Base-by-base conservation (phyloP, 2,329 filamentous ascomycete genomes). In the Stagonosporopsis vannaccii region DNA sequence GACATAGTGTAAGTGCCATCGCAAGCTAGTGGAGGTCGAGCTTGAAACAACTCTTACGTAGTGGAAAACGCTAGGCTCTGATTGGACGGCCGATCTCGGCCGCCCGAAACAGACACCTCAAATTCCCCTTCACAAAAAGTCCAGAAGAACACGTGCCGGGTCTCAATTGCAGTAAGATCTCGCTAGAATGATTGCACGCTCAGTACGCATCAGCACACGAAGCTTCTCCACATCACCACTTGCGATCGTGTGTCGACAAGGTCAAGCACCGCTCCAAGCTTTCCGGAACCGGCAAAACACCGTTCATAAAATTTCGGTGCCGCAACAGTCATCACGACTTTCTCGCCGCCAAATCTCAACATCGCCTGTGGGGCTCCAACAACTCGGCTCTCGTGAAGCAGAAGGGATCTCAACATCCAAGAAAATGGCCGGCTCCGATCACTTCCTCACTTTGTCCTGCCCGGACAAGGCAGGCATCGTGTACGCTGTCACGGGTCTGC, bases 381-480 rank as follows among this genome's bases (percentile, higher is more conserved):
- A 66, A 56, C 42, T 63, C 49, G 65, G 63, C 59, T 67, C 62
- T 19, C 40, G 51, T 25, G 64, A 65, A 60, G 35, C 51, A 26
- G 64, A 65, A 59, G 59, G 56, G 51, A 60, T 58, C 51, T 70
- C 66, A 67, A 69, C 59, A 67, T 63, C 69, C 58, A 55, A 58
- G 12, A 65, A 63, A 60, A 72, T 69, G 59, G 55, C 62, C 15
- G 66, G 62, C 58, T 63, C 72, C 50, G 73, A 75, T 53, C 73
- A 75, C 59, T 74, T 67, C 66, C 85, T 95, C 66, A 94, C 90
- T 25, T 83, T 95, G 60, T 92, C 90, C 50, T 94, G 91, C 79
- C 90, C 91, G 49, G 91, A 95, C 80, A 89, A 90, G 79, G 85
- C 90, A 23, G 91, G 91, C 74, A 94, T 95, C 73, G 89, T 95